Conservation (phyloP, 1,139 yeast species). For the Candida pseudoviswanathii region DNA sequence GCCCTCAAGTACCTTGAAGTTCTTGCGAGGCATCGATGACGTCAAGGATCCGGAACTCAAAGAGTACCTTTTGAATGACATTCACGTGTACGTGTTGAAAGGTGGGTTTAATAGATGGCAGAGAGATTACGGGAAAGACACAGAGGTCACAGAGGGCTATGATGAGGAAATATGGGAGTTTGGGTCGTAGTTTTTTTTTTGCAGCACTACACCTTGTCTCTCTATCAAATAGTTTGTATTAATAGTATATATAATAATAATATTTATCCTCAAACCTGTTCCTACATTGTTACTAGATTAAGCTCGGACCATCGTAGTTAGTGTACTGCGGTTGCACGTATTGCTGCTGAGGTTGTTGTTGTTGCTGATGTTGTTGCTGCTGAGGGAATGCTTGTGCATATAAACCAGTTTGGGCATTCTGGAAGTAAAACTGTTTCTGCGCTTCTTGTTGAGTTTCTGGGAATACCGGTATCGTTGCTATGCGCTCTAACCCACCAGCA, state of each 20-base stretch:
- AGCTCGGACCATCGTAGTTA: conserved; percentile 32
- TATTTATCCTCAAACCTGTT: neutral
- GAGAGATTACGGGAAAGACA: conserved; percentile 66
- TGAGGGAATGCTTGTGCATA: conserved; percentile 31
- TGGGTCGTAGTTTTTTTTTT: conserved; percentile 5
- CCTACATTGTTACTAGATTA: conserved; percentile 15
- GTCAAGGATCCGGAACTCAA: conserved; percentile 27
- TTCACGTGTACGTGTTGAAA: conserved; percentile 67
- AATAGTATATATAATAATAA: neutral
- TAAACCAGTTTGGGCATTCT: conserved; percentile 41
- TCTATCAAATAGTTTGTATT: neutral
- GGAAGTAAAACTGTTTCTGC: conserved; percentile 36
- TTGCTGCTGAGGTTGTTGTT: conserved; percentile 12
- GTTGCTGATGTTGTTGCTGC: conserved; percentile 5
- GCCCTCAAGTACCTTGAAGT: conserved; percentile 76
- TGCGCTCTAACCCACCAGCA: conserved; percentile 66
- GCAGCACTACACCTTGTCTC: neutral
- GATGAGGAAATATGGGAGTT: conserved; percentile 57
- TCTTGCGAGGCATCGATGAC: conserved; percentile 55
- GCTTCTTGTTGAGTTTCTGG: conserved; percentile 59
- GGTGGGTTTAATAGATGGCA: conserved; percentile 94
- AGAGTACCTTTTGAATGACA: conserved; percentile 27
- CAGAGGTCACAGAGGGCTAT: conserved; percentile 67
- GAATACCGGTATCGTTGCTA: conserved; percentile 65
- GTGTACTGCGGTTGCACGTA: conserved; percentile 14